Conservation (phyloP, 139 green algal genomes). For the Dunaliella primolecta region DNA sequence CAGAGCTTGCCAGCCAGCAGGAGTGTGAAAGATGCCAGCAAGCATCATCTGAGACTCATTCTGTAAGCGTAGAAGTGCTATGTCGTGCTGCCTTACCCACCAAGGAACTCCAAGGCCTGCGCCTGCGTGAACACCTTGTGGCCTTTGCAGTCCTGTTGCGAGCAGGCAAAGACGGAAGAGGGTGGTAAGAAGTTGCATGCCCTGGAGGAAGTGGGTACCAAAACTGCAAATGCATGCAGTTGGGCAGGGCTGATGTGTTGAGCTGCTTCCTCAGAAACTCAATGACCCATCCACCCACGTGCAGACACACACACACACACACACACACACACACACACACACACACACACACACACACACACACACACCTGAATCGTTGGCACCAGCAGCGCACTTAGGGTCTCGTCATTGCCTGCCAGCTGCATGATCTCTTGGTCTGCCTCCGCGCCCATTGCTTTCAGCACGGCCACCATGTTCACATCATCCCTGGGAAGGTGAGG, state of each 20-base stretch:
- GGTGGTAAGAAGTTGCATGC: too few species aligned
- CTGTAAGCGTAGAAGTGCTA: too few species aligned
- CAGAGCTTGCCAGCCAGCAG: too few species aligned
- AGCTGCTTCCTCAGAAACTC: too few species aligned
- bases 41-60: too few species aligned
- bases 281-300: background rate
- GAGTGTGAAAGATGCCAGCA: too few species aligned
- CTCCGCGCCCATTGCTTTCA: slow-evolving; percentile 95
- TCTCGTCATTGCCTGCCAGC: slow-evolving; percentile 49
- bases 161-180: slow-evolving; percentile 19
- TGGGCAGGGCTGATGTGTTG: too few species aligned
- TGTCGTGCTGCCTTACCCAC: slow-evolving; percentile 27
- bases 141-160: slow-evolving; percentile 71
- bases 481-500: slow-evolving; percentile 65
- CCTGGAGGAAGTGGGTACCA: too few species aligned
- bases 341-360: background rate
- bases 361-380: slow-evolving; percentile 31
- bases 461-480: slow-evolving; percentile 83
- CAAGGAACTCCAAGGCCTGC: slow-evolving; percentile 94
- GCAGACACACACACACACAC: background rate
- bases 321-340: background rate
- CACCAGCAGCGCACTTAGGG: slow-evolving; percentile 42
- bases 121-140: slow-evolving; percentile 81
- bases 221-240: too few species aligned
- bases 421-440: slow-evolving; percentile 76